Percentiles rank a stretch among this genome's conserved stretches.
phyloP scores from a whole-genome alignment of 2,329 filamentous ascomycete species.

The Monilinia vaccinii-corymbosi region DNA sequence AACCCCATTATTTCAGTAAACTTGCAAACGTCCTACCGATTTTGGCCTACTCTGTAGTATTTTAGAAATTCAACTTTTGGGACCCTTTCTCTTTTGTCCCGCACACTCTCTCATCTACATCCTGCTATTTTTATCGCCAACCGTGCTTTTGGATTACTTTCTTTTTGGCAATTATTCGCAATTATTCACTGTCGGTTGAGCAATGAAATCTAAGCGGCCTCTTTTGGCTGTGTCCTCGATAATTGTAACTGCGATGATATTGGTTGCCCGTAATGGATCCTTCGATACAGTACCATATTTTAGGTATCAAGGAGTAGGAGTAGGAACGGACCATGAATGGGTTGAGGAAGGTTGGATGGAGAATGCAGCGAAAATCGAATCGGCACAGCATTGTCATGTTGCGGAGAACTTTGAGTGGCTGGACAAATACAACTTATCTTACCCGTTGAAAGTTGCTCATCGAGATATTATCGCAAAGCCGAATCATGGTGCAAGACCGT shows the following conservation, averaged over 20 bases:
- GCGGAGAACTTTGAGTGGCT: not conserved
- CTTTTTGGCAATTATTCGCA: not conserved
- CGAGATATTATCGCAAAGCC: constrained; percentile 23
- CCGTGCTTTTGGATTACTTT: not conserved
- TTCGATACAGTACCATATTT: not conserved
- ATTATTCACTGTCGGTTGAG: not conserved
- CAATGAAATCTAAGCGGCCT: not conserved
- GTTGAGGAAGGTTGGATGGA: not conserved
- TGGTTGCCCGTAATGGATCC: not conserved
- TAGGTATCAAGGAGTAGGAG: not conserved
- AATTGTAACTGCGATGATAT: not conserved
- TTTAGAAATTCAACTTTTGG: not conserved
- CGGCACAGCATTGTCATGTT: not conserved
- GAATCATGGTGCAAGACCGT: constrained; percentile 13
- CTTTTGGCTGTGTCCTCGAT: not conserved
- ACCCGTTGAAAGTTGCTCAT: constrained; percentile 24
- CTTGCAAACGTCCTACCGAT: not conserved
- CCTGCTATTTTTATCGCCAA: not conserved
- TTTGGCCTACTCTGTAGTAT: not conserved
- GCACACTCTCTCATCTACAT: not conserved
- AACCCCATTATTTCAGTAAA: not conserved
- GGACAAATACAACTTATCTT: constrained; percentile 22
- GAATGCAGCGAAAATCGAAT: not conserved
- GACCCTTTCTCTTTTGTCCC: not conserved
- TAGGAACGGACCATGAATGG: not conserved